Percentiles rank a stretch among this genome's conserved stretches.
Conservation (phyloP, 257 asterid species). For the Ligustrum vulgare region DNA sequence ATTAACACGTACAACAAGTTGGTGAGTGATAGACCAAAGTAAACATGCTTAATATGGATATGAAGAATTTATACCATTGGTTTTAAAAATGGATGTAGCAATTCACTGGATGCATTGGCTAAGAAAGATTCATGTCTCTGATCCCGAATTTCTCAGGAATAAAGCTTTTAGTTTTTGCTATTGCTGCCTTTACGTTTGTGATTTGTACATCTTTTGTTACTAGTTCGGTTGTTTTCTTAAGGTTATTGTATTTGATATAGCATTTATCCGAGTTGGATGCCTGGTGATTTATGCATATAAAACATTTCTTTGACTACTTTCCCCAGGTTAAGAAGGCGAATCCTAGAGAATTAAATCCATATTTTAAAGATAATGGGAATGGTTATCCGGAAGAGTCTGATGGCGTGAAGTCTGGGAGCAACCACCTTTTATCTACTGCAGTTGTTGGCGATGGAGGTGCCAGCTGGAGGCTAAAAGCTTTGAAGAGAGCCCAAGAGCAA, state of each 20-base stretch:
- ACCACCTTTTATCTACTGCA: conserved; percentile 48
- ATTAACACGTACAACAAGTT: background rate
- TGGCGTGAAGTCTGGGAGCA: conserved; percentile 35
- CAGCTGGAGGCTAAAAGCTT: conserved; percentile 97
- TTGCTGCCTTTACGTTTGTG: background rate
- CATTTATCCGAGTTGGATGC: conserved; percentile 6
- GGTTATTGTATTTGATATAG: background rate
- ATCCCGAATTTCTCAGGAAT: background rate
- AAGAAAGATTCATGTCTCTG: background rate
- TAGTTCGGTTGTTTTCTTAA: background rate
- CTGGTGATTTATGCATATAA: conserved; percentile 10
- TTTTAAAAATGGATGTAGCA: background rate
- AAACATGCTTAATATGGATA: background rate
- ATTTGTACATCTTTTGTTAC: background rate
- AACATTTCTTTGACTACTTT: conserved; percentile 17
- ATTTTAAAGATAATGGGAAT: conserved; percentile 58
- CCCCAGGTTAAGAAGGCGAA: conserved; percentile 59
- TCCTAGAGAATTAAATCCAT: conserved; percentile 86
- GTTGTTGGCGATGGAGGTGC: conserved; percentile 99
- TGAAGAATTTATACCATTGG: background rate
- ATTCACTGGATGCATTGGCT: background rate
- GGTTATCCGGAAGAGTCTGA: conserved; percentile 83
- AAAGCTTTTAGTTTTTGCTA: background rate
- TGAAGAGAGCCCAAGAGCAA: conserved; percentile 92
- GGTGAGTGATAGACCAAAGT: background rate